A percentile compares a stretch with the other conserved stretches of the same genome.
These are phyloP conservation scores for Mucor plumbeus DNA, from an alignment of 371 early-diverging fungal species.

Conservation along the genomic window DNA sequence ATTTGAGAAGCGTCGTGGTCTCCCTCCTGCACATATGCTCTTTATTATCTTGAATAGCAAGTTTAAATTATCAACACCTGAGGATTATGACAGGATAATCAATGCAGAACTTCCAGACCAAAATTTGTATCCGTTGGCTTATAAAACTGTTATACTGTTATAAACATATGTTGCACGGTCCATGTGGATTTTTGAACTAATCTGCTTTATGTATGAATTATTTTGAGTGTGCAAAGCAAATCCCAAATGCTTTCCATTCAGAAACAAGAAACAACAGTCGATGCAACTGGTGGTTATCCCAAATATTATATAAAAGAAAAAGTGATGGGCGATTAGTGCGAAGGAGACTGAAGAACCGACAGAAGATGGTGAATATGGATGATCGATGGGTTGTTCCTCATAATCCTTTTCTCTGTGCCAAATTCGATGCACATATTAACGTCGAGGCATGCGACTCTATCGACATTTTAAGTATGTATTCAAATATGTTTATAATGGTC, in stretches of 20 bases:
- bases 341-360: too few species aligned
- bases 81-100: not conserved
- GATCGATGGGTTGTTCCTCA: slow-evolving; percentile 40
- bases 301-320: not conserved
- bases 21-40: slow-evolving; percentile 21
- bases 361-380: not conserved
- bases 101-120: slow-evolving; percentile 4
- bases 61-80: not conserved
- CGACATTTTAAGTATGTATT: slow-evolving; percentile 18
- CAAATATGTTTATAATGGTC: slow-evolving; percentile 41
- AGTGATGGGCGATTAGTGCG: too few species aligned
- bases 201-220: slow-evolving; percentile 37
- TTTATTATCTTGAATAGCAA: not conserved
- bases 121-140: slow-evolving; percentile 28
- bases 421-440: slow-evolving; percentile 48
- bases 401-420: slow-evolving; percentile 37
- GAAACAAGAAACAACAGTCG: slow-evolving; percentile 27
- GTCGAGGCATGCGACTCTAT: slow-evolving; percentile 36
- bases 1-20: slow-evolving; percentile 39
- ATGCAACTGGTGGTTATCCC: not conserved
- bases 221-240: slow-evolving; percentile 29
- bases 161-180: slow-evolving; percentile 42
- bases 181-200: slow-evolving; percentile 29
- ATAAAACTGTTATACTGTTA: slow-evolving; percentile 34
- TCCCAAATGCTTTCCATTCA: slow-evolving; percentile 22